Conservation (phyloP, 805 yeast species). For the Candida koratica region DNA sequence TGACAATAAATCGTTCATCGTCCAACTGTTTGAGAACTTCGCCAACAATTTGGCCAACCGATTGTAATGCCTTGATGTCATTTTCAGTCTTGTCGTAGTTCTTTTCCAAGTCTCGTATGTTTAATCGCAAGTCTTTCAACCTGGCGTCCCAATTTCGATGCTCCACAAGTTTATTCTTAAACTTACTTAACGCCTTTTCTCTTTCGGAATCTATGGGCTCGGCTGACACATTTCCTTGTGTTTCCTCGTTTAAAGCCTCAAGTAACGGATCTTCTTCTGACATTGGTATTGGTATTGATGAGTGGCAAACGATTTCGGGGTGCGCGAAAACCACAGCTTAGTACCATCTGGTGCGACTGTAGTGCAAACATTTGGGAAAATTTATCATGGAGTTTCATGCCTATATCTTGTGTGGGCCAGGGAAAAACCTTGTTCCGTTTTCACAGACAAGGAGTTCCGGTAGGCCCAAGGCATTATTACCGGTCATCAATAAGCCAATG, state of each 20-base stretch:
- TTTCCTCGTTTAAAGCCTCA: constrained; percentile 16
- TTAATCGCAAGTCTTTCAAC: constrained; percentile 75
- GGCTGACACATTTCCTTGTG: constrained; percentile 16
- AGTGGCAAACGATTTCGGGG: constrained; percentile 4
- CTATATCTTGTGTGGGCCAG: constrained; percentile 83
- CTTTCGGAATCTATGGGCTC: constrained; percentile 52
- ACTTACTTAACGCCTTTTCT: constrained; percentile 69
- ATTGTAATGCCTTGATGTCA: constrained; percentile 93
- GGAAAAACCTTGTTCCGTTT: constrained; percentile 68
- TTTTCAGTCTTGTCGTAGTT: constrained; percentile 91
- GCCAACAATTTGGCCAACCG: constrained; percentile 96
- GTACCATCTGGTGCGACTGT: neutral
- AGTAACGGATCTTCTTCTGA: constrained; percentile 19
- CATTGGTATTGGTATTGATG: constrained; percentile 10
- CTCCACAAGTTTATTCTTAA: constrained; percentile 82
- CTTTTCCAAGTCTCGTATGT: constrained; percentile 78
- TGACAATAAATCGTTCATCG: constrained; percentile 90
- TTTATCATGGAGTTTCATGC: constrained; percentile 84
- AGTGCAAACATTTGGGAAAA: constrained; percentile 1
- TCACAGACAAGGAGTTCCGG: constrained; percentile 60
- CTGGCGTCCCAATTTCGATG: constrained; percentile 94
- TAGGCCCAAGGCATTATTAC: constrained; percentile 77
- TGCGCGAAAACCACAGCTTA: neutral
- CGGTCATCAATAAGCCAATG: constrained; percentile 88
- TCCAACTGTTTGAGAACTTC: constrained; percentile 94